A percentile compares a stretch with the other conserved stretches of the same genome.
phyloP scores from a whole-genome alignment of 805 yeast genomes.

The Zygotorulaspora sp. region DNA sequence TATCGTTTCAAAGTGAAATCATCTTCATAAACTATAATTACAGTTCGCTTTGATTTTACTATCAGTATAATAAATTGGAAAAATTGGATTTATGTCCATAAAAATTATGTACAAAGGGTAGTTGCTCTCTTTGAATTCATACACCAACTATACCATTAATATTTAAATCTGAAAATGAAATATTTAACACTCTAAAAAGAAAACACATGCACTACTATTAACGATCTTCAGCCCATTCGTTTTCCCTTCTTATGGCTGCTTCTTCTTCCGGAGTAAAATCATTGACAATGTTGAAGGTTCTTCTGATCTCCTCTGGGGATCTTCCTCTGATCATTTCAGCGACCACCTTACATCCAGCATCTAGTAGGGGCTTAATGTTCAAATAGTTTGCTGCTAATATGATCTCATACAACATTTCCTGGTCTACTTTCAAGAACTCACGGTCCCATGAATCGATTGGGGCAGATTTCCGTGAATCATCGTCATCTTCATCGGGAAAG shows the following conservation, averaged over 20 bases:
- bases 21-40: too few species aligned
- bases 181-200: neutral
- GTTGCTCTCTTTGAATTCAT: too few species aligned
- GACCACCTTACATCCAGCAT: constrained; percentile 75
- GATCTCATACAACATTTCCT: constrained; percentile 78
- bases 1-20: too few species aligned
- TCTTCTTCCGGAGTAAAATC: constrained; percentile 86
- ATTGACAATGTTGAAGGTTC: constrained; percentile 73
- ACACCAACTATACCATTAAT: too few species aligned
- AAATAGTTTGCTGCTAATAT: constrained; percentile 77
- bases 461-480: constrained; percentile 78
- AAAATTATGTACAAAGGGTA: too few species aligned
- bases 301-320: constrained; percentile 74
- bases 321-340: constrained; percentile 82
- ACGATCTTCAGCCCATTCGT: constrained; percentile 89
- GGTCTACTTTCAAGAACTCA: constrained; percentile 89
- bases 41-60: too few species aligned
- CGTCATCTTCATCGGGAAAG: constrained; percentile 77
- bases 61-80: too few species aligned
- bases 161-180: too few species aligned
- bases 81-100: too few species aligned
- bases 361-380: constrained; percentile 68
- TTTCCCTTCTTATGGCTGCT: constrained; percentile 80
- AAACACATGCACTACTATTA: constrained; percentile 23
- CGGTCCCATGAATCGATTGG: constrained; percentile 96